Evolutionary conservation across 1,139 yeast species (phyloP).

Genomic region (Sugiyamaella japonica): DNA sequence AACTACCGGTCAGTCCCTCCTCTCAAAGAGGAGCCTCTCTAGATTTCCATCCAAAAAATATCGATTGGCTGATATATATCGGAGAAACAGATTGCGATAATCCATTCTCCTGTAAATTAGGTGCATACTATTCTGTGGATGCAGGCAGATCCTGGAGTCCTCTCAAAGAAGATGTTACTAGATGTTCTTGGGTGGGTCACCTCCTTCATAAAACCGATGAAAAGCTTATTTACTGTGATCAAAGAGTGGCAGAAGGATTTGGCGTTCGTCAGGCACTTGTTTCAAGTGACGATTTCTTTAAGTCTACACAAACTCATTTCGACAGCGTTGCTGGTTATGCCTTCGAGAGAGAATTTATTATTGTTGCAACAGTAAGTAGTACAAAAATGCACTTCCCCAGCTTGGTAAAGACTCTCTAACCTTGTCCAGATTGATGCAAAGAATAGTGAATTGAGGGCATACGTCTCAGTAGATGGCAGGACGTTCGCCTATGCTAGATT

Average conservation of each 20-base stretch:
- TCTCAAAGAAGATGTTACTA: conserved; percentile 51
- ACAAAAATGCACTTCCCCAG: conserved; percentile 12
- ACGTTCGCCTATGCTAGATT: conserved; percentile 76
- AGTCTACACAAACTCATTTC: conserved; percentile 44
- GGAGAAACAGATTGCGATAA: conserved; percentile 61
- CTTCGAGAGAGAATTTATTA: conserved; percentile 61
- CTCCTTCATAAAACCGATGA: conserved; percentile 41
- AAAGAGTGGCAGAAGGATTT: conserved; percentile 37
- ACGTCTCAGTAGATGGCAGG: conserved; percentile 79
- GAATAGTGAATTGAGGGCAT: conserved; percentile 50
- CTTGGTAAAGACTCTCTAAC: conserved; percentile 26
- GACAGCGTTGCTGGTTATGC: conserved; percentile 66
- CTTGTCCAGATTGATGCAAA: conserved; percentile 14
- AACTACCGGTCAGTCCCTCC: conserved; percentile 53
- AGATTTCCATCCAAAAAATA: conserved; percentile 58
- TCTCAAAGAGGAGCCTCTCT: conserved; percentile 42
- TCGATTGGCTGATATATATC: conserved; percentile 66
- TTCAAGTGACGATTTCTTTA: conserved; percentile 57
- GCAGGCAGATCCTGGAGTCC: conserved; percentile 57
- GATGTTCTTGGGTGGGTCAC: conserved; percentile 67
- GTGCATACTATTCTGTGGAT: conserved; percentile 56
- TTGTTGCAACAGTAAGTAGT: conserved; percentile 61
- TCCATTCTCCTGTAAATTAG: conserved; percentile 52
- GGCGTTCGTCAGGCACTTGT: conserved; percentile 46
- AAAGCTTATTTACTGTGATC: conserved; percentile 64